Conservation (phyloP, 495 filamentous ascomycete genomes). For the Aspergillus kassunensis region DNA sequence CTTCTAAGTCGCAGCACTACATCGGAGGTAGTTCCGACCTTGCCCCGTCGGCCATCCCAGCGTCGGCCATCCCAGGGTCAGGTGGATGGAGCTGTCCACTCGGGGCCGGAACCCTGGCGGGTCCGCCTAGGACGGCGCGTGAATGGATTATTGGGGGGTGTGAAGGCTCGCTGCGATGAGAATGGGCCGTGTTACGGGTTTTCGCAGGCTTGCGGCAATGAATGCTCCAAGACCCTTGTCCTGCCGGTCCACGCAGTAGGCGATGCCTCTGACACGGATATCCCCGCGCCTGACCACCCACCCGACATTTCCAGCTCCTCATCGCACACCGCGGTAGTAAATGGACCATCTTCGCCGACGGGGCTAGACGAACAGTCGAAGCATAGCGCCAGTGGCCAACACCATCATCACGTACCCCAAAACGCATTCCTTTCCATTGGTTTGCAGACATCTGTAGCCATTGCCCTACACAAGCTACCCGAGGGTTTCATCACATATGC, state of each 20-base stretch:
- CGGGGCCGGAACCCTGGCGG: conserved; percentile 37
- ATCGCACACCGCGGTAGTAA: conserved; percentile 8
- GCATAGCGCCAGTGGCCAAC: conserved; percentile 44
- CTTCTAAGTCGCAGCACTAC: conserved; percentile 32
- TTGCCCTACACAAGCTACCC: conserved; percentile 93
- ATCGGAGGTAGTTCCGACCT: conserved; percentile 17
- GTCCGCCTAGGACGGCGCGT: conserved; percentile 45
- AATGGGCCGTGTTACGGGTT: conserved; percentile 78
- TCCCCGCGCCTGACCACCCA: neutral
- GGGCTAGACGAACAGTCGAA: conserved; percentile 25
- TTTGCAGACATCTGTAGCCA: conserved; percentile 88
- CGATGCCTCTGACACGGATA: conserved; percentile 8
- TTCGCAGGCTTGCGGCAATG: conserved; percentile 77
- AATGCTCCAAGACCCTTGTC: conserved; percentile 54
- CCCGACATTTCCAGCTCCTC: conserved; percentile 11
- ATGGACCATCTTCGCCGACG: conserved; percentile 6
- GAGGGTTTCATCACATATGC: conserved; percentile 99
- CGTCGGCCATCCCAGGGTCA: too few species aligned
- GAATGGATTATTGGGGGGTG: conserved; percentile 62
- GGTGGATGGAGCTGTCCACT: neutral
- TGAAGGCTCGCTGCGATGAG: conserved; percentile 66
- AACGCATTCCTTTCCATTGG: conserved; percentile 93
- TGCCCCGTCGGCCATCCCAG: too few species aligned
- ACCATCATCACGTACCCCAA: conserved; percentile 94
- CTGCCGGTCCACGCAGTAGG: conserved; percentile 10